Evolutionary conservation across 2,329 filamentous ascomycete genomes (phyloP).

Genomic region (Ophiocordyceps camponoti-floridani): DNA sequence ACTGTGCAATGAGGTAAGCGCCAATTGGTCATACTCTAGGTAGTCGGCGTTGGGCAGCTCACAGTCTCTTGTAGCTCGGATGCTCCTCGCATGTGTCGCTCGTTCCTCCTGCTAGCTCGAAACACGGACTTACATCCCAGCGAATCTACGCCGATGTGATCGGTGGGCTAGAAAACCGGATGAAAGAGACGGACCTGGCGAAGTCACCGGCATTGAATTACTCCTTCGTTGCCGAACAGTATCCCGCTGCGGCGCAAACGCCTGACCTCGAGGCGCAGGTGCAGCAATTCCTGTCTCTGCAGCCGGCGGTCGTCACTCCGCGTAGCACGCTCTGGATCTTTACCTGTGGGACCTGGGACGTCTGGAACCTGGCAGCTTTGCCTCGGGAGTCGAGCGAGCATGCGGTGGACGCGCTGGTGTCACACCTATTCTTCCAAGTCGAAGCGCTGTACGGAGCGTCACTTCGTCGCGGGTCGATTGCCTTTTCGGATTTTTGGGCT

Average conservation of each 20-base stretch:
- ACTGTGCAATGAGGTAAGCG: constrained; percentile 27
- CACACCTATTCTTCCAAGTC: constrained; percentile 24
- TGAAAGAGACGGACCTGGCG: constrained; percentile 12
- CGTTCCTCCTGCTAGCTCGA: constrained; percentile 23
- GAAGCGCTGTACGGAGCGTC: constrained; percentile 28
- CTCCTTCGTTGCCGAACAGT: constrained; percentile 22
- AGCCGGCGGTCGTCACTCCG: constrained; percentile 14
- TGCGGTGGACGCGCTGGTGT: constrained; percentile 17
- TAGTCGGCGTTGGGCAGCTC: not conserved
- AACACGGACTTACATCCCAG: constrained; percentile 32
- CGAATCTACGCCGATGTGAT: constrained; percentile 26
- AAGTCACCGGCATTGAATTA: constrained; percentile 22
- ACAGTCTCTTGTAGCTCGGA: constrained; percentile 17
- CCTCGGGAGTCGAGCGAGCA: constrained; percentile 20
- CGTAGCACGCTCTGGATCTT: constrained; percentile 35
- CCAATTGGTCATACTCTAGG: not conserved
- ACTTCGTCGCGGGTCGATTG: constrained; percentile 21
- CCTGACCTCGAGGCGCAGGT: constrained; percentile 27
- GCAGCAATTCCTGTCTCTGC: constrained; percentile 22
- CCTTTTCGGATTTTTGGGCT: constrained; percentile 25
- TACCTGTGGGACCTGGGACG: constrained; percentile 34
- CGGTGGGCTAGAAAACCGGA: constrained; percentile 17
- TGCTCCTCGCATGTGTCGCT: constrained; percentile 28
- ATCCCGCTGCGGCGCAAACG: constrained; percentile 18
- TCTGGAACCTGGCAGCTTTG: constrained; percentile 31